phyloP scores from a whole-genome alignment of 1,139 yeast genomes.

The Debaryomycetaceae sp. region DNA sequence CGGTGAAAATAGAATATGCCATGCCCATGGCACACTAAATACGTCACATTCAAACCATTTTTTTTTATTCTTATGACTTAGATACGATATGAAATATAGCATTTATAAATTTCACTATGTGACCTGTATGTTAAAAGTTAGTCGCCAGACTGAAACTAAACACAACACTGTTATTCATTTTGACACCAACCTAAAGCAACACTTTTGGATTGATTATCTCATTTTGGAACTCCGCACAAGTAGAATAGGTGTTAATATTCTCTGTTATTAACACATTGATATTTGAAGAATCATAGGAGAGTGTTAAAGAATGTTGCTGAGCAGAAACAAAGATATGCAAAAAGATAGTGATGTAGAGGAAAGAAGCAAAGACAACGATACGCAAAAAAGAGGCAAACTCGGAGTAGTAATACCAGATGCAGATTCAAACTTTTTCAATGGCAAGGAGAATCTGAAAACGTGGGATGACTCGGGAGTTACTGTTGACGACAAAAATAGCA shows the following conservation, averaged over 20 bases:
- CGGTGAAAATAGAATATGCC: no score
- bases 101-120: background rate
- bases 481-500: background rate
- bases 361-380: background rate
- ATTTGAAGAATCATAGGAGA: no score
- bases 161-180: background rate
- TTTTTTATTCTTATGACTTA: no score
- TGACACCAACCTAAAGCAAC: background rate
- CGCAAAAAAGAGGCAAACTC: background rate
- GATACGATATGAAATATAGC: background rate
- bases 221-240: no score
- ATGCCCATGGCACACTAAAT: no score
- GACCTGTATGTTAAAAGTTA: background rate
- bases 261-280: no score
- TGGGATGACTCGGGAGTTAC: background rate
- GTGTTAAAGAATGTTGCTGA: background rate
- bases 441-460: background rate
- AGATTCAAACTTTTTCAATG: background rate
- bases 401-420: background rate
- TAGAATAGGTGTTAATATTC: no score
- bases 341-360: background rate
- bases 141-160: background rate
- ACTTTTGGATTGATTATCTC: no score
- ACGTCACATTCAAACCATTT: no score
- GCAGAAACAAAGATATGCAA: background rate